A percentile compares a stretch with the other conserved stretches of the same genome.
Evolutionary conservation across 768 basidiomycete species (phyloP).

Genomic region (Phanerochaete carnosa): DNA sequence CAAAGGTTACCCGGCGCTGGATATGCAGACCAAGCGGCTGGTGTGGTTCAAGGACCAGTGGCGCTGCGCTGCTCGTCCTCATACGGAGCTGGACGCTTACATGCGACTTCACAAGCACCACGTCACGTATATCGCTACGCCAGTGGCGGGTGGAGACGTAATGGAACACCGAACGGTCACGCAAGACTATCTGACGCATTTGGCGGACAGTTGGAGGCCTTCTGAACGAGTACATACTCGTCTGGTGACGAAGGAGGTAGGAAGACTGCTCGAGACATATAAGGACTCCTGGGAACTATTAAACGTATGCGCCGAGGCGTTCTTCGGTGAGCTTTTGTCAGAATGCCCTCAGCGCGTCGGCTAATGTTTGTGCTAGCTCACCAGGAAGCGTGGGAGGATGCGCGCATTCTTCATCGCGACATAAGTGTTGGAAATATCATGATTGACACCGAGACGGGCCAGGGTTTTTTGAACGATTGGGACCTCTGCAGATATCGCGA

Average conservation of each 20-base stretch:
- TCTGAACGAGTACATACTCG: not conserved
- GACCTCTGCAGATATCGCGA: conserved; percentile 2
- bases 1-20: not conserved
- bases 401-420: not conserved
- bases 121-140: not conserved
- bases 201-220: not conserved
- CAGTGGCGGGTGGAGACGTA: conserved; percentile 1
- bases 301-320: not conserved
- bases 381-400: not conserved
- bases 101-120: not conserved
- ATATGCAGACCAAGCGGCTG: not conserved
- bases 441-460: not conserved
- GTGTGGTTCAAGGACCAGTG: not conserved
- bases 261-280: not conserved
- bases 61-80: not conserved
- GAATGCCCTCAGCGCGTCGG: not conserved
- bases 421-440: conserved; percentile 2
- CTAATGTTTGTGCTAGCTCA: not conserved
- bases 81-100: not conserved
- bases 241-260: not conserved
- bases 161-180: not conserved
- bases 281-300: not conserved
- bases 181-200: not conserved
- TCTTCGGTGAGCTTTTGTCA: not conserved
- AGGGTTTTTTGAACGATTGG: conserved; percentile 7